Base-by-base conservation (phyloP, 169 alveolate genomes). In the Plasmodium knowlesi region DNA sequence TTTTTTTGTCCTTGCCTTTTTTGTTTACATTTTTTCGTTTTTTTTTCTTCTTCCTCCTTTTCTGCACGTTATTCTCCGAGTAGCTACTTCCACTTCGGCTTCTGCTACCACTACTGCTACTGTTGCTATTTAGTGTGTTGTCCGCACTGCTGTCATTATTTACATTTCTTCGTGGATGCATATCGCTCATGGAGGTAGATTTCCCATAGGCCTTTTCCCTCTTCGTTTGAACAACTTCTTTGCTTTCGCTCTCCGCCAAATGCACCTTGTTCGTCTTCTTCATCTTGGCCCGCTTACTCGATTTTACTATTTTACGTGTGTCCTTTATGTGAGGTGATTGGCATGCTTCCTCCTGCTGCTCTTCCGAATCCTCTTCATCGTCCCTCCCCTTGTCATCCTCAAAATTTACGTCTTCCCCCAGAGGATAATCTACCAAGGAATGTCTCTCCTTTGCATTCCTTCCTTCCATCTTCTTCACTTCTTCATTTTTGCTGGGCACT, bases 1-100 rank as follows among this genome's bases (percentile, higher is more conserved):
- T 30, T 43, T 86, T 85, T 71, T 71, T 71, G 39, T 84, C 83
- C 53, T 72, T 84, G 19, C 82, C 61, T 34, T 28, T 72, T 84
- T 73, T 84, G 10, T 73, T 70, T 30, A 28, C 57, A 46, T 73
- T 61, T 43, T 53, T 73, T 54, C 67, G 10, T 43, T 30, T 73
- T 14, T 25, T 84, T 71, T 39, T 73, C 78, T 67, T 41, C 54
- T 70, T 84, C 78, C 41, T 67, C 72, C 9, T 82, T 82, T 82
- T 50, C 9, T 53, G 32, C 30, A 41, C 39, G 50, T 28, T 39
- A 43, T 10, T 71, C 34, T 71, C 82, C 1, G 54, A 22, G 1
- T 16, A 71, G 39, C 80, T 86, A 22, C 85, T 86, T 37, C 25
- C 34, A n/a, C 79, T 54, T 5, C 25, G n/a, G 46, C 71, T 46